Conservation (phyloP, 129 eudicot genomes). For the Lonicera japonica region DNA sequence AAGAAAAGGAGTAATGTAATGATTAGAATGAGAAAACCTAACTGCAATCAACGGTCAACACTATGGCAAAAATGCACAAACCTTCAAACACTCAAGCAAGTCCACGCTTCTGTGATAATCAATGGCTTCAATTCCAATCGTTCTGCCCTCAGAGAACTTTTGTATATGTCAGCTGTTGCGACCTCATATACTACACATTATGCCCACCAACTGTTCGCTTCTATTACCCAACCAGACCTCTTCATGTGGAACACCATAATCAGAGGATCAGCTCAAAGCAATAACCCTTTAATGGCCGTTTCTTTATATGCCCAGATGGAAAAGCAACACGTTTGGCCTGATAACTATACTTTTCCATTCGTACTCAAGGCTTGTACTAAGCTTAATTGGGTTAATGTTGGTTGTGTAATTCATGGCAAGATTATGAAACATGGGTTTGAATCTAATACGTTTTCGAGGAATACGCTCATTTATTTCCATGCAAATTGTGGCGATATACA, state of each 20-base stretch:
- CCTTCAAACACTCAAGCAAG: conserved; percentile 46
- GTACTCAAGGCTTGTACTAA: conserved; percentile 71
- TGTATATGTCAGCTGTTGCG: conserved; percentile 43
- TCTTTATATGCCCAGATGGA: conserved; percentile 54
- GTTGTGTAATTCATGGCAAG: conserved; percentile 59
- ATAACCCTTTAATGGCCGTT: conserved; percentile 45
- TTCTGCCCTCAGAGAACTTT: conserved; percentile 45
- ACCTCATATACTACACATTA: conserved; percentile 45
- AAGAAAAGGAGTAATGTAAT: background rate
- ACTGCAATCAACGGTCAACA: background rate
- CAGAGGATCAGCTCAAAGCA: conserved; percentile 80
- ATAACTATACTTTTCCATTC: conserved; percentile 69
- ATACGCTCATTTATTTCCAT: conserved; percentile 65
- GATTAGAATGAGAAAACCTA: background rate
- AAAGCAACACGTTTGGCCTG: conserved; percentile 36
- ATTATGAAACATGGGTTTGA: conserved; percentile 55
- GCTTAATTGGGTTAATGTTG: conserved; percentile 51
- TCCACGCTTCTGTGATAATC: conserved; percentile 53
- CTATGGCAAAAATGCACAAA: conserved; percentile 31
- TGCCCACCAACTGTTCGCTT: conserved; percentile 71
- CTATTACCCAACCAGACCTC: conserved; percentile 56
- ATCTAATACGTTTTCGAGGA: conserved; percentile 42
- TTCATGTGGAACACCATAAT: conserved; percentile 85
- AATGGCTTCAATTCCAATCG: conserved; percentile 49
- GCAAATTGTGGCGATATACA: conserved; percentile 59